Evolutionary conservation across 2,329 filamentous ascomycete genomes (phyloP), one percentile per base, ranked within the genome.

Genomic region (Sporothrix curviconia): DNA sequence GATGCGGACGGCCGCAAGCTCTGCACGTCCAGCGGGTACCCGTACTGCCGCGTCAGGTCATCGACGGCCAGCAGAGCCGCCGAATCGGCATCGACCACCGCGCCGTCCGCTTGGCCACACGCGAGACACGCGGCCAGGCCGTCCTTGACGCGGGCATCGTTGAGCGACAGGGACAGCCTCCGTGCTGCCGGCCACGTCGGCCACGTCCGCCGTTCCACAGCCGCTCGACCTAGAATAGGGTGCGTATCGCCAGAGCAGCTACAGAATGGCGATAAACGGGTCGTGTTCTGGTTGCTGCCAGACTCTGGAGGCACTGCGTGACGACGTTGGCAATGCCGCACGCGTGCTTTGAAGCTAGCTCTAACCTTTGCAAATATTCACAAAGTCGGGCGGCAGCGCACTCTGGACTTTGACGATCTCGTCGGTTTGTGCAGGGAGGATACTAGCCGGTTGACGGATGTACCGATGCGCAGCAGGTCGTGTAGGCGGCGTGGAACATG

Each of bases 401-500:
- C n/a, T n/a, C n/a, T n/a, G n/a, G n/a, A n/a, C n/a, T n/a, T n/a
- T n/a, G n/a, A n/a, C 25, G 8, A 32, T 37, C 12, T 22, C 50
- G 8, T 14, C 32, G 12, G 12, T 19, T 30, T 5, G 30, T 3
- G 17, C 46, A 30, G 14, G 22, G 6, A 24, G 28, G 49, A 22
- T 22, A 43, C 12, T 11, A 32, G 37, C 11, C 51, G 37, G 11
- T 15, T 32, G 9, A 54, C 51, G 28, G 22, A 32, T 9, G 51
- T 54, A 12, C 51, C 51, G 25, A 43, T 54, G 25, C 51, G 37
- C 51, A 54, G n/a, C 24, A 54, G 39, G 37, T 54, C 11, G 51
- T 54, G 51, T 54, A 54, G n/a, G 28, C 51, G 28, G 37, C 51
- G 17, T 54, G 51, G 51, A 54, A 54, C 51, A 54, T 54, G 28